Conservation (phyloP, 441 rosid species). For the Macaranga tanarius region DNA sequence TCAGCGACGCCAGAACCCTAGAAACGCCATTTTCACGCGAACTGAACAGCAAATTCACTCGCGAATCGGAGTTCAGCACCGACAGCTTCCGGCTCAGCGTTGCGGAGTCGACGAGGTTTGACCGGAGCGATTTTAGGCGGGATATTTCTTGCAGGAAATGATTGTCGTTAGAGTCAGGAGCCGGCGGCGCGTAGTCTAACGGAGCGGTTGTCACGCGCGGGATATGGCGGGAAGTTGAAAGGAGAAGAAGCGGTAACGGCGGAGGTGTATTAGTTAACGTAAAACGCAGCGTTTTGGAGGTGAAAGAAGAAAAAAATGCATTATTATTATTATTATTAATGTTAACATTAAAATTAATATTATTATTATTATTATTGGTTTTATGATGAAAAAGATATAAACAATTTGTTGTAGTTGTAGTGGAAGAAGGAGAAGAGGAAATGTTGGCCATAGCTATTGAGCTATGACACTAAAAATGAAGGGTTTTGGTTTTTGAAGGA, state of each 20-base stretch:
- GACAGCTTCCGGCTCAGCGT: conserved; percentile 37
- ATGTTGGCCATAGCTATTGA: not conserved
- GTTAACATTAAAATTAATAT: conserved; percentile 1
- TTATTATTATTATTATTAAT: conserved; percentile 8
- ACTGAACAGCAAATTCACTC: conserved; percentile 50
- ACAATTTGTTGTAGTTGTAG: not conserved
- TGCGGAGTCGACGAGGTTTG: conserved; percentile 42
- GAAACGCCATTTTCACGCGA: conserved; percentile 31
- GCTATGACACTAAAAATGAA: not conserved
- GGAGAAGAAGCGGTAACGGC: conserved; percentile 15
- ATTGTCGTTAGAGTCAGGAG: conserved; percentile 46
- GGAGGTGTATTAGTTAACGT: conserved; percentile 18
- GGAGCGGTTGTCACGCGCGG: conserved; percentile 66
- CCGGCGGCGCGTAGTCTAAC: conserved; percentile 59
- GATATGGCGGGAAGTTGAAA: conserved; percentile 15
- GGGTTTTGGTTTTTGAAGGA: conserved; percentile 7
- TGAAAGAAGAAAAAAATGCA: conserved; percentile 30
- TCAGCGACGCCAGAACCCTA: conserved; percentile 36
- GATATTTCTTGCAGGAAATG: conserved; percentile 56
- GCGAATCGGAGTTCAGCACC: conserved; percentile 47
- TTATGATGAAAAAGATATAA: too few species aligned
- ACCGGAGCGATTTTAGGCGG: conserved; percentile 58
- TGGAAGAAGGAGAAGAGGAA: not conserved
- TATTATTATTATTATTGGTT: too few species aligned
- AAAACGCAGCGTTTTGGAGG: conserved; percentile 26